Evolutionary conservation across 2,329 filamentous ascomycete species (phyloP).

Genomic region (Calonectria hongkongensis): DNA sequence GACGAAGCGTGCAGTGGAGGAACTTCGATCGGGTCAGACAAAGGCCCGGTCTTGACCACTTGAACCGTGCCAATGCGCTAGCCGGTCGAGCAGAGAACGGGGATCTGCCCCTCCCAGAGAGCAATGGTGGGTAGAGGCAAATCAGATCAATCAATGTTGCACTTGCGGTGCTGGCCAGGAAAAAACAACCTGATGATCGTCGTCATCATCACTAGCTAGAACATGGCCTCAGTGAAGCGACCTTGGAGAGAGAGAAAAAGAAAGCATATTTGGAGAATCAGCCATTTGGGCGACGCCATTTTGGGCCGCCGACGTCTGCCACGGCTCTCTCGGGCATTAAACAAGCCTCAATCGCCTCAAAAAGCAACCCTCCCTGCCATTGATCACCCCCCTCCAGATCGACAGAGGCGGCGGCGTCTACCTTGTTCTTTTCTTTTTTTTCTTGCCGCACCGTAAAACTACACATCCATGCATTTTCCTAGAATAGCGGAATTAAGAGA

Average conservation of each 20-base stretch:
- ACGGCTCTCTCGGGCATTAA: constrained; percentile 17
- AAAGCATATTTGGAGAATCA: neutral
- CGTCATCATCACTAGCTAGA: neutral
- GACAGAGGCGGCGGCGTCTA: neutral
- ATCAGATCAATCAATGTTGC: too few species aligned
- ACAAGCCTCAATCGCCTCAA: constrained; percentile 6
- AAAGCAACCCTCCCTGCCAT: neutral
- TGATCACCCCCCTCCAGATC: neutral
- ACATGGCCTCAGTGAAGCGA: neutral
- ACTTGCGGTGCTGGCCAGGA: too few species aligned
- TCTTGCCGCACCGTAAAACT: neutral
- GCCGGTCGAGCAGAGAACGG: neutral
- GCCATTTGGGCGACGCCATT: neutral
- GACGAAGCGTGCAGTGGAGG: constrained; percentile 4
- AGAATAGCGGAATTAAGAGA: neutral
- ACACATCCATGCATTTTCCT: neutral
- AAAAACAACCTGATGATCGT: neutral
- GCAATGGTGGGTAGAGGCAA: neutral
- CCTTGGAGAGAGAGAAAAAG: neutral
- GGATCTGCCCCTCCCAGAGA: neutral
- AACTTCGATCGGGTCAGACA: constrained; percentile 10
- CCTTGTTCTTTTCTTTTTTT: neutral
- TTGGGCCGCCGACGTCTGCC: constrained; percentile 4
- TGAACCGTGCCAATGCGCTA: constrained; percentile 2
- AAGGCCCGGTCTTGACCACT: constrained; percentile 16